Base-by-base conservation (phyloP, 2,329 filamentous ascomycete species). In the Pseudocercospora vitis region DNA sequence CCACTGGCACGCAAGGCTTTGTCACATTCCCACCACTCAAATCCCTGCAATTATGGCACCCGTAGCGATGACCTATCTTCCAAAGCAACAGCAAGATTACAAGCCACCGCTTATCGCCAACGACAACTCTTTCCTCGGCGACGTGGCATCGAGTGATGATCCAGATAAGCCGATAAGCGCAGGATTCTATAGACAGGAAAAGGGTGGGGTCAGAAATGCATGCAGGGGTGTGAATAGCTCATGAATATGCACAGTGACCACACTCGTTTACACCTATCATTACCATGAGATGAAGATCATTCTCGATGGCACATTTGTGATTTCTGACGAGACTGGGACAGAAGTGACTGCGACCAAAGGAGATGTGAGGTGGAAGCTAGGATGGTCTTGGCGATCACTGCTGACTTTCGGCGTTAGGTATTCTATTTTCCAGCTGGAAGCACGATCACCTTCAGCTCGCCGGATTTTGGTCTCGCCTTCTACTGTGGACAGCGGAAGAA, bases 201-300 rank as follows among this genome's bases (percentile, higher is more conserved):
- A 85, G 61, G 84, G 60, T 64, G 32, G 32, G 46, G 9, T 40
- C 14, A n/a, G 35, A 35, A 19, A 48, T n/a, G 19, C 3, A 32
- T 29, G 24, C 24, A 3, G 21, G 11, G 7, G 29, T 9, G 28
- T n/a, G n/a, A n/a, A n/a, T n/a, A n/a, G n/a, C 28, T 48, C 14
- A 32, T 26, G 16, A 26, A 7, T 26, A 31, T 42, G n/a, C n/a
- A n/a, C n/a, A 64, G 64, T 85, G 62, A 82, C 82, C 3, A 81
- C 83, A 1, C 77, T 88, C 14, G 81, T 83, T 7, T 88, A 88
- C 73, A 81, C 78, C 26, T 88, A 88, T 71, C 82, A 76, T 33
- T 88, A 87, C 70, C 80, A 88, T 65, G 85, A 88, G 74, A 86
- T 86, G 81, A 88, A 88, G 75, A 85, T 88, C 66, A 84, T 88